A percentile compares a stretch with the other conserved stretches of the same genome.
Evolutionary conservation across 257 asterid species (phyloP).

Genomic region (Solanum tarapatanum): DNA sequence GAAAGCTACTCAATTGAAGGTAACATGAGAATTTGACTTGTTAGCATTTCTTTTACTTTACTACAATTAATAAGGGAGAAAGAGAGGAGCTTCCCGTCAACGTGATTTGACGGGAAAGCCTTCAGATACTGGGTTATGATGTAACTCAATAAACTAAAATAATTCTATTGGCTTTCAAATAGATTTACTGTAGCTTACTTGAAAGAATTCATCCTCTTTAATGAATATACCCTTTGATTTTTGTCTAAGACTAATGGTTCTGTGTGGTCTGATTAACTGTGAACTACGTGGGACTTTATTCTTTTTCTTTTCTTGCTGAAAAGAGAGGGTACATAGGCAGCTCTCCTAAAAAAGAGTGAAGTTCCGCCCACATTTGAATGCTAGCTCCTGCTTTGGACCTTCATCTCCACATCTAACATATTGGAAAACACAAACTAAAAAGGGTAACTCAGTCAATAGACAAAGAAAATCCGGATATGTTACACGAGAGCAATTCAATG

Average conservation of each 20-base stretch:
- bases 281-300: neutral
- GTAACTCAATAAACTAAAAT: neutral
- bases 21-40: conserved; percentile 14
- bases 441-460: neutral
- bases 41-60: neutral
- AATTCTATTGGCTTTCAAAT: neutral
- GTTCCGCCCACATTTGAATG: neutral
- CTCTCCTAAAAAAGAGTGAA: neutral
- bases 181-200: neutral
- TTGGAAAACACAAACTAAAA: neutral
- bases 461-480: neutral
- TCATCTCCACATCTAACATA: neutral
- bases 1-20: conserved; percentile 93
- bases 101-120: neutral
- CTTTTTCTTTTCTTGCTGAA: neutral
- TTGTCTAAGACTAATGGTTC: neutral
- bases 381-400: neutral
- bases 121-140: neutral
- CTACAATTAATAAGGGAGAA: neutral
- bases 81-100: neutral
- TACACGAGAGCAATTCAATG: neutral
- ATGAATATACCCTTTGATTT: neutral
- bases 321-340: neutral
- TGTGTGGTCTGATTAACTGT: neutral
- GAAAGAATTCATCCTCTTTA: neutral